Percentiles rank a stretch among this genome's conserved stretches.
These are phyloP conservation scores for Dipteronia sinensis DNA, from an alignment of 345 rosid genomes.

Conservation along the genomic window DNA sequence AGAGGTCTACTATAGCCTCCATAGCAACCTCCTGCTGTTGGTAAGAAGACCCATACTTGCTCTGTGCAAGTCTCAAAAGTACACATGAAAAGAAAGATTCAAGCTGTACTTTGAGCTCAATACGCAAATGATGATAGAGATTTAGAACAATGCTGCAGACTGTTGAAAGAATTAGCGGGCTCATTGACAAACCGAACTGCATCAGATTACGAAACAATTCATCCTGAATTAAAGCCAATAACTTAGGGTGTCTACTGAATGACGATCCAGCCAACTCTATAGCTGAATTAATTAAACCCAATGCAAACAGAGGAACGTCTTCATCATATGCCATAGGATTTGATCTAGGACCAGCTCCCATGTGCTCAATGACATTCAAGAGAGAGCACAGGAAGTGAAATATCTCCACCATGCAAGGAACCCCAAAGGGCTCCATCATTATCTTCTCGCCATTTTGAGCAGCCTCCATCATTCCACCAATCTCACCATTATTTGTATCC, in stretches of 20 bases:
- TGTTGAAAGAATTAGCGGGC: conserved; percentile 77
- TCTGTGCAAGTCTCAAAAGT: conserved; percentile 65
- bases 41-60: conserved; percentile 71
- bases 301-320: conserved; percentile 75
- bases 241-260: conserved; percentile 52
- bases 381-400: conserved; percentile 69
- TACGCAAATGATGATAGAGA: conserved; percentile 65
- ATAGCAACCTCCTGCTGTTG: conserved; percentile 83
- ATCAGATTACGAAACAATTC: conserved; percentile 70
- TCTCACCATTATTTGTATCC: conserved; percentile 36
- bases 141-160: conserved; percentile 76
- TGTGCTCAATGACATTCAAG: conserved; percentile 56
- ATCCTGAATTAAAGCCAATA: conserved; percentile 62
- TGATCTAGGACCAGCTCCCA: conserved; percentile 51
- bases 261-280: conserved; percentile 67
- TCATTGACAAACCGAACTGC: conserved; percentile 80
- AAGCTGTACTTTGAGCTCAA: conserved; percentile 66
- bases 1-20: conserved; percentile 78
- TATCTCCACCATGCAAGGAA: conserved; percentile 79
- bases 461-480: conserved; percentile 34
- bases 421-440: conserved; percentile 66
- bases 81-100: conserved; percentile 77
- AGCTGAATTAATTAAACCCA: conserved; percentile 73
- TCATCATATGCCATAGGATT: conserved; percentile 76
- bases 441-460: conserved; percentile 40